Conservation (phyloP, 306 rosid genomes). For the Dalbergia cultrata region DNA sequence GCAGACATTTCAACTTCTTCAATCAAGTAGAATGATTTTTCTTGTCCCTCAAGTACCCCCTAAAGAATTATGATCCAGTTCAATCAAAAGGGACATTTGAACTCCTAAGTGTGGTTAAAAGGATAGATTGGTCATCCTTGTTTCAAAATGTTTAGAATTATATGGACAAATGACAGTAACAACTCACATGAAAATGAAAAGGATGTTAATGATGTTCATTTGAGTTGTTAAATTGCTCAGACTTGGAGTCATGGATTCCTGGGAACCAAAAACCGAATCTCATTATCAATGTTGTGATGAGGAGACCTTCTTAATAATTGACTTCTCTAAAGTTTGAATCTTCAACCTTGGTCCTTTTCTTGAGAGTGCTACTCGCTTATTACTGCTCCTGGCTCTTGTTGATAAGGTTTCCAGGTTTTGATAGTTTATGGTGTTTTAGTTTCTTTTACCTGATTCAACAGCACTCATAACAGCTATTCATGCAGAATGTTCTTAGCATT, state of each 20-base stretch:
- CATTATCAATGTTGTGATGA: too few species aligned
- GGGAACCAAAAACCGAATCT: too few species aligned
- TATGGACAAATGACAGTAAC: not conserved
- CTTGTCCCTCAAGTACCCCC: conserved; percentile 36
- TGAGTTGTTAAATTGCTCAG: conserved; percentile 12
- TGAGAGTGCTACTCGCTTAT: too few species aligned
- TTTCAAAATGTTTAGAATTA: conserved; percentile 29
- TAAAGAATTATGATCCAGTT: conserved; percentile 20
- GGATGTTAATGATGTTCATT: not conserved
- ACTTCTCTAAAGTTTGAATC: too few species aligned
- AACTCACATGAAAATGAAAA: not conserved
- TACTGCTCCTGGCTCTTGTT: too few species aligned
- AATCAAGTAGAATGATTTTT: conserved; percentile 47
- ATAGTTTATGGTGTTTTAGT: not conserved
- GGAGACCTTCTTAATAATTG: too few species aligned
- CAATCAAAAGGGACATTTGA: conserved; percentile 35
- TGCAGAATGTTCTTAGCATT: not conserved
- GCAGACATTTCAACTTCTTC: conserved; percentile 49
- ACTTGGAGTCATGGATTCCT: too few species aligned
- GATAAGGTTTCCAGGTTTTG: too few species aligned
- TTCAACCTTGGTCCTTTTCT: too few species aligned
- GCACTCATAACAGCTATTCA: not conserved
- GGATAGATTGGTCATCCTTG: conserved; percentile 3
- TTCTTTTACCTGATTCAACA: not conserved
- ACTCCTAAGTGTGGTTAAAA: conserved; percentile 18